Base-by-base conservation (phyloP, 2,329 filamentous ascomycete species). In the Ophiostoma pallidulum region DNA sequence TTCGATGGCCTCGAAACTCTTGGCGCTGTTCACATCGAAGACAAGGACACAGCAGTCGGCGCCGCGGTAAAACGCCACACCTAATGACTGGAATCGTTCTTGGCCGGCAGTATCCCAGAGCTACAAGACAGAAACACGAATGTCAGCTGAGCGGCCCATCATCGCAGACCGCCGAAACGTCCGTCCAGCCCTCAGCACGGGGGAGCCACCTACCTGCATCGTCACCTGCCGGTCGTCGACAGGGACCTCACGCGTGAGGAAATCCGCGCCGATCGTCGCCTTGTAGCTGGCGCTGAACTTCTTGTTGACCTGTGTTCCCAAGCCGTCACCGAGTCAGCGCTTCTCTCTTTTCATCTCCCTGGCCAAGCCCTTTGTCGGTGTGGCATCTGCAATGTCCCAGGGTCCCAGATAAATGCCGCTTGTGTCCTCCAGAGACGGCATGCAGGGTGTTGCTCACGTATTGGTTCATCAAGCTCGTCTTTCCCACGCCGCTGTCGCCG, bases 381-480 rank as follows among this genome's bases (percentile, higher is more conserved):
- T 8, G 10, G 12, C 31, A 20, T 18, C 29, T 19, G 37, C 20
- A 35, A 28, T 6, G n/a, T 10, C 22, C 12, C 13, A 18, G 13
- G 8, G 8, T n/a, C 18, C 10, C 8, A 28, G 18, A 9, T 14
- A 5, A 28, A 31, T 32, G 19, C 32, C 24, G 26, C 9, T 16
- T 29, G 31, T 8, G 22, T 18, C 19, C 26, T 37, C 24, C 28
- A 8, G 16, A 24, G 4, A 10, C n/a, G 12, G 20, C 24, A 7
- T 9, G 6, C 20, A 8, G 32, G 4, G 13, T 14, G 16, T 8
- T 20, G 60, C 86, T 67, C 81, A 97, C 92, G 86, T 97, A 98
- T 97, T 98, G 92, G 73, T 98, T 98, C 92, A 98, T 98, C 79
- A 98, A 82, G 70, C 89, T 96, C 53, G 92, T 98, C 78, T 98